Percentiles rank a stretch among this genome's conserved stretches.
phyloP scores from a whole-genome alignment of 192 early-diverging fungal species.

The Umbelopsis isabellina region DNA sequence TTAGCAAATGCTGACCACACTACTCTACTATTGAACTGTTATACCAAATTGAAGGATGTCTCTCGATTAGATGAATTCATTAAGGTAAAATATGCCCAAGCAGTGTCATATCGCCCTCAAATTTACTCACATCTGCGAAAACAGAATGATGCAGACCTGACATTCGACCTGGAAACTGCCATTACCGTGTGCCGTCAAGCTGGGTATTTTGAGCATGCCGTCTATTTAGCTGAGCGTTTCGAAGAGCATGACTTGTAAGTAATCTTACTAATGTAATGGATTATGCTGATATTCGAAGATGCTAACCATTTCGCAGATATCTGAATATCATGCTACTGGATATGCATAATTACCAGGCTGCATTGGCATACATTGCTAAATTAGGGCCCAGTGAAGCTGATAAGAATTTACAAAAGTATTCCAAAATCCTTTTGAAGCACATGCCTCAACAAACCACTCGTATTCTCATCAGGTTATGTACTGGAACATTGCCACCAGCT shows the following conservation, averaged over 20 bases:
- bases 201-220: conserved; percentile 89
- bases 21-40: conserved; percentile 95
- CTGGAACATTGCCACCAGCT: conserved; percentile 39
- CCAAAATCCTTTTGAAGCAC: conserved; percentile 56
- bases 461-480: conserved; percentile 58
- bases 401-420: conserved; percentile 61
- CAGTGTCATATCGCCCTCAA: background rate
- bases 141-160: conserved; percentile 72
- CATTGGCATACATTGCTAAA: conserved; percentile 76
- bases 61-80: conserved; percentile 88
- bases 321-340: conserved; percentile 91
- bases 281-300: background rate
- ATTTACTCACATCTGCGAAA: background rate
- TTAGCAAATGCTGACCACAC: conserved; percentile 96
- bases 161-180: conserved; percentile 94
- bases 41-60: conserved; percentile 92
- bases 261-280: background rate
- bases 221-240: conserved; percentile 86
- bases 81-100: conserved; percentile 46
- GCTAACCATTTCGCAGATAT: conserved; percentile 52
- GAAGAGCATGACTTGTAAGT: conserved; percentile 75
- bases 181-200: conserved; percentile 92
- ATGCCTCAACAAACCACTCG: conserved; percentile 59
- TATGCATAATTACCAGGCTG: conserved; percentile 74
- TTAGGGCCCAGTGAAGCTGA: conserved; percentile 55